Evolutionary conservation across 495 filamentous ascomycete genomes (phyloP), one percentile per base, ranked within the genome.

Genomic region (Aspergillus nidulans): DNA sequence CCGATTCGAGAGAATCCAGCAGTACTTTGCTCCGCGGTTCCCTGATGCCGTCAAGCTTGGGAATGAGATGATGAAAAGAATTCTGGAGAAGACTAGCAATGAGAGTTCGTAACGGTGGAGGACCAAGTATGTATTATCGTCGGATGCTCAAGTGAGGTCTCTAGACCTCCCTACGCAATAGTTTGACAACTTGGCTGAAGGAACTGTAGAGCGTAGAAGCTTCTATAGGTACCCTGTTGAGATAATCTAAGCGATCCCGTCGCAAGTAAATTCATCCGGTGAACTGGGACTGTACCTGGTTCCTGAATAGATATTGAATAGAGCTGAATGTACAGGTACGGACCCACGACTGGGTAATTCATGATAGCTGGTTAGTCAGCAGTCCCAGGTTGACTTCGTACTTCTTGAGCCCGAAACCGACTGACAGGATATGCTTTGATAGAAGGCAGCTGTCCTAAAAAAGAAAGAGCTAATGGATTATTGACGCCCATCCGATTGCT

Each of bases 61-160:
- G 4, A 95, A 97, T 64, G 87, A 92, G 62, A 98, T 98, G 94
- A 95, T 97, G 69, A 89, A 85, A 77, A 92, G 90, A 12, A 95
- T 98, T 47, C 70, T 96, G 56, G 90, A 91, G 73, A 92, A 91
- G 75, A 89, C 83, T 16, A 66, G 54, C n/a, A 42, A 57, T 34
- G 58, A 51, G 6, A 55, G 42, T 21, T 4, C 30, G 26, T 55
- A 48, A 51, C 20, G 19, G 23, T 32, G 39, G 36, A 25, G 30
- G 1, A 6, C 16, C 10, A 28, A 20, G 3, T 12, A 39, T 18
- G 2, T 18, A 16, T 3, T 12, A 28, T 28, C 9, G 30, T 34
- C 9, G 30, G 9, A 7, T 34, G 30, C 30, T 12, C n/a, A n/a
- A 34, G 10, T 34, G 2, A 10, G 30, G 2, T 6, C 30, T 12